phyloP scores from a whole-genome alignment of 2,329 filamentous ascomycete genomes.

The Aspergillus alliaceus region DNA sequence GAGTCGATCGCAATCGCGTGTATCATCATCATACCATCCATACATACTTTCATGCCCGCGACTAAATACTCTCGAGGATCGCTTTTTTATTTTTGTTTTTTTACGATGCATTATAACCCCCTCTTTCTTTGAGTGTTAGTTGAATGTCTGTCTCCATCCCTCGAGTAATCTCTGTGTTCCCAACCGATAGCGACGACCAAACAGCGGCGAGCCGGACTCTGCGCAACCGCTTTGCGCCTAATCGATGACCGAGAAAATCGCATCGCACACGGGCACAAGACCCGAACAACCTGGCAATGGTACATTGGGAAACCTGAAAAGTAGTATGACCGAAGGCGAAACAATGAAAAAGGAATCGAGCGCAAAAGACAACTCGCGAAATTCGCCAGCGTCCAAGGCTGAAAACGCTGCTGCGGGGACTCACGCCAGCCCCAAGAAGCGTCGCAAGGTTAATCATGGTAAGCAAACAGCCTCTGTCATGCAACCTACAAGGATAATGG shows the following conservation, averaged over 20 bases:
- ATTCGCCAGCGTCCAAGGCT: conserved; percentile 31
- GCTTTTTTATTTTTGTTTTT: conserved; percentile 1
- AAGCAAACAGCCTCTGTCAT: conserved; percentile 44
- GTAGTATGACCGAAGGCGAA: conserved; percentile 19
- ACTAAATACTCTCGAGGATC: conserved; percentile 1
- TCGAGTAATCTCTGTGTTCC: conserved; percentile 17
- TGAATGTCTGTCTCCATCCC: conserved; percentile 30
- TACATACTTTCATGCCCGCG: conserved; percentile 10
- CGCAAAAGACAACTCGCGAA: conserved; percentile 27
- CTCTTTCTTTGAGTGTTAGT: neutral
- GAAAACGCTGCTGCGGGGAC: conserved; percentile 33
- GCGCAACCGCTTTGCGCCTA: conserved; percentile 25
- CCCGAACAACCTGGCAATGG: conserved; percentile 32
- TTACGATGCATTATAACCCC: neutral
- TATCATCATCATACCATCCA: conserved; percentile 12
- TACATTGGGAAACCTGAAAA: conserved; percentile 21
- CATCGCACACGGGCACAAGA: conserved; percentile 22
- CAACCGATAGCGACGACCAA: conserved; percentile 11
- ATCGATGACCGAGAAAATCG: conserved; percentile 33
- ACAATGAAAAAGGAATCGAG: conserved; percentile 28
- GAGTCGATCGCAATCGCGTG: conserved; percentile 18
- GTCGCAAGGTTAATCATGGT: conserved; percentile 89
- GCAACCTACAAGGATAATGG: conserved; percentile 26
- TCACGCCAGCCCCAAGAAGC: conserved; percentile 69
- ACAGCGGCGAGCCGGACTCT: conserved; percentile 18